Conservation (phyloP, 345 rosid species). For the Cardamine chenopodiifolia region DNA sequence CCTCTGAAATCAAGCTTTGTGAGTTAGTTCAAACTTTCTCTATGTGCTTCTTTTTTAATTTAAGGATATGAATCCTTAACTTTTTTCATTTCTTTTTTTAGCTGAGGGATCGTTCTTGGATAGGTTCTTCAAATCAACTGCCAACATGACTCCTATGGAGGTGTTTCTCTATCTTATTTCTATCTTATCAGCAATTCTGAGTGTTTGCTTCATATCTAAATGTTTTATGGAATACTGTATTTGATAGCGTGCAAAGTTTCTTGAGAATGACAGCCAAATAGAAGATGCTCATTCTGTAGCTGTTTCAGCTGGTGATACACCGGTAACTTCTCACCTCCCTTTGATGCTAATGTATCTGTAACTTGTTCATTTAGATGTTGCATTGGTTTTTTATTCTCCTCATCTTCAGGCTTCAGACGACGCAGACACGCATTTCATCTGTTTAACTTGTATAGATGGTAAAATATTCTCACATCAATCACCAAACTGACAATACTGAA, state of each 20-base stretch:
- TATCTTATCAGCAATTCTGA: neutral
- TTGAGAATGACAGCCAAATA: constrained; percentile 78
- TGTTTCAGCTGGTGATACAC: constrained; percentile 84
- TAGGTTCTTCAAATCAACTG: constrained; percentile 73
- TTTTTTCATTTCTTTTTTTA: constrained; percentile 41
- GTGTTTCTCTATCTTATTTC: constrained; percentile 51
- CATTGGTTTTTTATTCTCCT: neutral
- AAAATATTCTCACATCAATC: constrained; percentile 18
- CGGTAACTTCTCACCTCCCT: constrained; percentile 38
- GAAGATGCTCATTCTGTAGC: constrained; percentile 93
- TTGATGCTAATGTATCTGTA: neutral
- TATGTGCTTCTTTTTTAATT: neutral
- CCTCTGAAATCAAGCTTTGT: constrained; percentile 75
- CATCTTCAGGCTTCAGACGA: constrained; percentile 66
- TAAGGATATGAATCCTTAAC: neutral
- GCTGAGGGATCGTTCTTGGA: constrained; percentile 84
- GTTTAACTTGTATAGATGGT: constrained; percentile 88
- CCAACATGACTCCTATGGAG: constrained; percentile 71
- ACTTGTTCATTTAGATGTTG: constrained; percentile 4
- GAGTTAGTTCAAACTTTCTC: constrained; percentile 36
- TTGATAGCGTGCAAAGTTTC: constrained; percentile 71
- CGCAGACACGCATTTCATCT: constrained; percentile 77
- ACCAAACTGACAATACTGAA: neutral
- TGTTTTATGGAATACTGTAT: neutral
- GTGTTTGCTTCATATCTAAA: constrained; percentile 1